Evolutionary conservation across 305 asterid species (phyloP), one percentile per base, ranked within the genome.

Genomic region (Euphrasia arctica): DNA sequence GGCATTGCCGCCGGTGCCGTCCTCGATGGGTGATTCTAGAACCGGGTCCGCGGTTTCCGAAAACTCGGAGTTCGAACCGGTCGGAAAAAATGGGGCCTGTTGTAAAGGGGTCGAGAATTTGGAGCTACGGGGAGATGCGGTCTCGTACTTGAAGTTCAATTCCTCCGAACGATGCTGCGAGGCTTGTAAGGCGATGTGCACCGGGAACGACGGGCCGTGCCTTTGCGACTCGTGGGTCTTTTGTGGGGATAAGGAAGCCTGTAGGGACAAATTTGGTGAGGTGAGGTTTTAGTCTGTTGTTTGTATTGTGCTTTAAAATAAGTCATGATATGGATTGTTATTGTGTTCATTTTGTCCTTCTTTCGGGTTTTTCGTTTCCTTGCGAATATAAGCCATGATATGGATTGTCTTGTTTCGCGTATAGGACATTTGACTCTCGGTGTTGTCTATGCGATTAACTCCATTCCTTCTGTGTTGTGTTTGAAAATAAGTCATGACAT

Each of bases 101-200:
- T 92, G 98, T 72, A 87, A 51, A 70, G 97, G 98, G 81, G 68
- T 92, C 54, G 69, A 81, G 42, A 71, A 68, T 62, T 67, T 84
- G 83, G 98, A 92, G 93, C 84, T 85, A 34, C 89, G 98, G 98
- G 98, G 98, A 18, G 58, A 69, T 68, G 97, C 96, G 98, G 98
- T 97, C 31, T 62, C 95, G 0, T 90, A 92, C 52, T 89, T 89
- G 77, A 92, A 87, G 89, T 73, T 92, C 62, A 83, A 85, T 84
- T 80, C 91, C 5, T 72, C 97, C 5, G 74, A 75, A 25, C 82
- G 75, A 52, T 92, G 98, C 68, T 92, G 96, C 32, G 50, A 69
- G 42, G 94, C 97, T 60, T 92, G 97, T 73, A 81, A 79, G 58
- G 80, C 70, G 31, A 84, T 92, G 96, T 92, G 98, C 62, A 84